Conservation (phyloP, 345 rosid genomes). For the Hibiscus trionum region DNA sequence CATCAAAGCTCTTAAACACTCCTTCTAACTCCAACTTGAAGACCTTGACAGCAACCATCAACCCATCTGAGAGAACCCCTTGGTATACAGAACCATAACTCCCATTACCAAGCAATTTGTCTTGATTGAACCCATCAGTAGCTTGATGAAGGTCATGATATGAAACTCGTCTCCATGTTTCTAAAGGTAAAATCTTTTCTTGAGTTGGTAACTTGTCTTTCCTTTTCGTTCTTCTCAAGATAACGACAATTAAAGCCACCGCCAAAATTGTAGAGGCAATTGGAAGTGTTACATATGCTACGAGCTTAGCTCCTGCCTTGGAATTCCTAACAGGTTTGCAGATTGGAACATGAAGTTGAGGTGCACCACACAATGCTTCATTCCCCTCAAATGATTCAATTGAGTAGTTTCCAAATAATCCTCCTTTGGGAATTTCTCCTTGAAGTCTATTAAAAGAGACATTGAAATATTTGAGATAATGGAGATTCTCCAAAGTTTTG, state of each 20-base stretch:
- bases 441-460: conserved; percentile 16
- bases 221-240: not conserved
- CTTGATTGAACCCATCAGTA: not conserved
- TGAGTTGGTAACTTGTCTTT: not conserved
- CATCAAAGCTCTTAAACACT: not conserved
- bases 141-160: not conserved
- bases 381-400: conserved; percentile 11
- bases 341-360: conserved; percentile 1
- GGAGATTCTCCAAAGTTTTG: conserved; percentile 8
- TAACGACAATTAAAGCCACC: not conserved
- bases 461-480: conserved; percentile 1
- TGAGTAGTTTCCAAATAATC: conserved; percentile 18
- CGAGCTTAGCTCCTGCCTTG: not conserved
- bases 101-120: conserved; percentile 3
- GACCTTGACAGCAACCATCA: conserved; percentile 9
- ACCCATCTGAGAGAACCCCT: not conserved
- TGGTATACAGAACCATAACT: conserved; percentile 16
- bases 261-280: not conserved
- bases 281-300: not conserved
- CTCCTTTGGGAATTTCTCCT: conserved; percentile 14
- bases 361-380: conserved; percentile 5
- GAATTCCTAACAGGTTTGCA: not conserved
- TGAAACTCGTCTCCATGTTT: conserved; percentile 5
- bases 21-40: not conserved
- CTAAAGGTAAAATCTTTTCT: not conserved